Conservation (phyloP, 305 asterid genomes). For the Solanum hybrid region DNA sequence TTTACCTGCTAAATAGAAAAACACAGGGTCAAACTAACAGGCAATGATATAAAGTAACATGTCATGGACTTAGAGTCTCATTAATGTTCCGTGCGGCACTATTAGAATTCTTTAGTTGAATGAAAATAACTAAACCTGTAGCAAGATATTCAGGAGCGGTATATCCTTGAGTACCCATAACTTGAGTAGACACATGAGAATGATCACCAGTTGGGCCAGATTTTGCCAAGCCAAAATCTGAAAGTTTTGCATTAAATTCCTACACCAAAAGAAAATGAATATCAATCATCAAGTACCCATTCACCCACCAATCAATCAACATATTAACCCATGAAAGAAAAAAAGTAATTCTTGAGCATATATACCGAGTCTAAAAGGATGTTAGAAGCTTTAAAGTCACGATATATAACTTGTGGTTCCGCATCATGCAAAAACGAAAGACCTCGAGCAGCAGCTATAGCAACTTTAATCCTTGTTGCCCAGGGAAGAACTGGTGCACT, state of each 20-base stretch:
- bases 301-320: not conserved
- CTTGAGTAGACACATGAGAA: conserved; percentile 54
- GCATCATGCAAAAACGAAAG: conserved; percentile 63
- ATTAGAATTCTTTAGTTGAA: not conserved
- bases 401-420: conserved; percentile 64
- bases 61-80: too few relatives aligned
- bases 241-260: conserved; percentile 64
- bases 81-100: not conserved
- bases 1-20: conserved; percentile 33
- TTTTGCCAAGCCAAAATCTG: conserved; percentile 65
- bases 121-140: conserved; percentile 29
- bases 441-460: conserved; percentile 72
- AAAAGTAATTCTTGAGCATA: conserved; percentile 13
- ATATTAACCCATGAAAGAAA: not conserved
- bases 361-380: conserved; percentile 63
- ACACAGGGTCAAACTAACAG: not conserved
- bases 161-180: conserved; percentile 71
- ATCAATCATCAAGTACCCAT: not conserved
- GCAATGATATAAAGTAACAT: not conserved
- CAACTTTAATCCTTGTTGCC: conserved; percentile 66
- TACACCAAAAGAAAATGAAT: conserved; percentile 6
- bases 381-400: conserved; percentile 80
- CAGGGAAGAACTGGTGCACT: conserved; percentile 40
- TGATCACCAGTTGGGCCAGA: conserved; percentile 50
- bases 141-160: conserved; percentile 50